These are phyloP conservation scores for Penicillium soppii DNA, from an alignment of 495 filamentous ascomycete genomes.

Conservation along the genomic window DNA sequence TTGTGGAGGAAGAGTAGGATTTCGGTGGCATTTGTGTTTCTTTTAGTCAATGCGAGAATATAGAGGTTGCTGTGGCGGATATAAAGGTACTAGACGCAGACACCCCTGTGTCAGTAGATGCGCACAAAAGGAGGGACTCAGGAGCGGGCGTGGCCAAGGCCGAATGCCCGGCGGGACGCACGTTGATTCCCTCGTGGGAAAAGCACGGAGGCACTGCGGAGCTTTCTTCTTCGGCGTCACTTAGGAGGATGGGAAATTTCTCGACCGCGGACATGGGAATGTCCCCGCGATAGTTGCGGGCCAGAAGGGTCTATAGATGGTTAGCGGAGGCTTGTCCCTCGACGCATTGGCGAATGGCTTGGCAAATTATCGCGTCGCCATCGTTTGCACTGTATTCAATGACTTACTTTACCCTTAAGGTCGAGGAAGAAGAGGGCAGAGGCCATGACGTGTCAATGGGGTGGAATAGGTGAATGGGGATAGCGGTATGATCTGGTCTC, in stretches of 20 bases:
- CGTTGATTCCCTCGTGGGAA: conserved; percentile 98
- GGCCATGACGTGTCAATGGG: conserved; percentile 65
- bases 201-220: conserved; percentile 98
- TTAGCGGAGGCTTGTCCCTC: conserved; percentile 26
- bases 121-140: conserved; percentile 18
- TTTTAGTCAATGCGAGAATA: conserved; percentile 95
- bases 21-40: conserved; percentile 98
- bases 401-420: conserved; percentile 94
- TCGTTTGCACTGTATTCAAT: not conserved
- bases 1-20: conserved; percentile 98
- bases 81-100: conserved; percentile 80
- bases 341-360: conserved; percentile 6
- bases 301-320: conserved; percentile 79
- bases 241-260: conserved; percentile 94
- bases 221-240: conserved; percentile 98
- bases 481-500: conserved; percentile 12
- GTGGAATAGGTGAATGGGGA: conserved; percentile 8
- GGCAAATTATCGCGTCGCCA: not conserved
- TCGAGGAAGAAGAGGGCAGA: conserved; percentile 99
- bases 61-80: conserved; percentile 99
- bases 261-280: conserved; percentile 99
- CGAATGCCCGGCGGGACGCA: conserved; percentile 41
- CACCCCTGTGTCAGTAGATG: conserved; percentile 14
- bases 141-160: conserved; percentile 10
- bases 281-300: conserved; percentile 97